These are phyloP conservation scores for Puccinia hordei DNA, from an alignment of 1,284 basidiomycete genomes.

Conservation along the genomic window DNA sequence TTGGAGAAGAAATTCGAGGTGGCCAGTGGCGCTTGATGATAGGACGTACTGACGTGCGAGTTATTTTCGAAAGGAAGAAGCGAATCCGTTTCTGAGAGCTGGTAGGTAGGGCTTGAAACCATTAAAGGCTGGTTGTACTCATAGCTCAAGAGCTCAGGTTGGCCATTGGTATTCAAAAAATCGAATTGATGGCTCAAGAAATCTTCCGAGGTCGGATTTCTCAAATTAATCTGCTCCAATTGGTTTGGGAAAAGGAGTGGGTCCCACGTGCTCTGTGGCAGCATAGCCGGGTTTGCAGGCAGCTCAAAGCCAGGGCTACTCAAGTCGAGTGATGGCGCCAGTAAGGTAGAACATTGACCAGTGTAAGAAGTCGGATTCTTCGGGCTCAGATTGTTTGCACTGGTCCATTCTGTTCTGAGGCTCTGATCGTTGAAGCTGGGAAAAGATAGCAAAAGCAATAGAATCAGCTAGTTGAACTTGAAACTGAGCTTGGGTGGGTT, in stretches of 20 bases:
- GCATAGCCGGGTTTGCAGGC: background rate
- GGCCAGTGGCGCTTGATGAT: background rate
- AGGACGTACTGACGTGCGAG: background rate
- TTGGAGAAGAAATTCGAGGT: slow-evolving; percentile 8
- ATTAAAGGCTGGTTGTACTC: slow-evolving; percentile 6
- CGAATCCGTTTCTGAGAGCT: slow-evolving; percentile 14
- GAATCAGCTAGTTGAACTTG: background rate
- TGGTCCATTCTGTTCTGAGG: slow-evolving; percentile 11
- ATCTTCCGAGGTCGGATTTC: background rate
- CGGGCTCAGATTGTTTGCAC: background rate
- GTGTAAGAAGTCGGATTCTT: background rate
- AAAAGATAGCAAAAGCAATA: background rate
- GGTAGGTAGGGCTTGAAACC: background rate
- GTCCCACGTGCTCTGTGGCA: slow-evolving; percentile 10
- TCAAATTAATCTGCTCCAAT: slow-evolving; percentile 16
- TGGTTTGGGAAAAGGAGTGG: background rate
- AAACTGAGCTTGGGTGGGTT: slow-evolving; percentile 4
- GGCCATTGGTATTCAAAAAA: background rate
- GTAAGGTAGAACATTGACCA: background rate
- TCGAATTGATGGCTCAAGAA: slow-evolving; percentile 20
- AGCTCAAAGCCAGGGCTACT: background rate
- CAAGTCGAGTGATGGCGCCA: slow-evolving; percentile 7
- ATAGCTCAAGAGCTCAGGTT: slow-evolving; percentile 15
- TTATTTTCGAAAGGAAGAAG: slow-evolving; percentile 15
- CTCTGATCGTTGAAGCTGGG: slow-evolving; percentile 1